Conservation (phyloP, 2,329 filamentous ascomycete species). For the Cladosporium phlei region DNA sequence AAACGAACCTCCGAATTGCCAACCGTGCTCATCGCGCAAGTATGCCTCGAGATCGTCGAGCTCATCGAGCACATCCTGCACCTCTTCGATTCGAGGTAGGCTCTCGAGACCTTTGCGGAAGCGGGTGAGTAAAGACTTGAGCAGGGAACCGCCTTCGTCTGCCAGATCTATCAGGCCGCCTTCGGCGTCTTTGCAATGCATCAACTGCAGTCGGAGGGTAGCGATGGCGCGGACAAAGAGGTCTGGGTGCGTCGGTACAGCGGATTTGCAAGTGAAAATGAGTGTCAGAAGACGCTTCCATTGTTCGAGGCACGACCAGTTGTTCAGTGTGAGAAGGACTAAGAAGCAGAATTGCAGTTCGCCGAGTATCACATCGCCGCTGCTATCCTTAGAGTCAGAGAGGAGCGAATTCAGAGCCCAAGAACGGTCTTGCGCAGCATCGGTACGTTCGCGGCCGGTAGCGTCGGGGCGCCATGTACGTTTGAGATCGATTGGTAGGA, state of each 20-base stretch:
- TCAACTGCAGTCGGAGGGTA: constrained; percentile 49
- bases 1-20: constrained; percentile 53
- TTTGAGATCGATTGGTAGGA: constrained; percentile 57
- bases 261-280: constrained; percentile 52
- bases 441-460: constrained; percentile 57
- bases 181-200: constrained; percentile 55
- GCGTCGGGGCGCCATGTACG: constrained; percentile 59
- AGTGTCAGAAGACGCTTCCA: constrained; percentile 58
- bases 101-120: constrained; percentile 52
- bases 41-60: constrained; percentile 53
- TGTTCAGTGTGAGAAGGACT: constrained; percentile 60
- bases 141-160: constrained; percentile 47
- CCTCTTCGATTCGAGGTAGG: constrained; percentile 34
- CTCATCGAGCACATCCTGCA: constrained; percentile 49
- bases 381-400: constrained; percentile 31
- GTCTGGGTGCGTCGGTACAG: constrained; percentile 43
- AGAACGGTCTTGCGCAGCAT: constrained; percentile 57
- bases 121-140: constrained; percentile 48
- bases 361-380: constrained; percentile 41
- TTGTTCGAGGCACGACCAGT: constrained; percentile 61
- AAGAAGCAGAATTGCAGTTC: constrained; percentile 61
- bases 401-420: constrained; percentile 57
- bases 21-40: constrained; percentile 52
- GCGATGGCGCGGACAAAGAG: constrained; percentile 51
- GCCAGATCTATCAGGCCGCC: constrained; percentile 57